Evolutionary conservation across 257 asterid genomes (phyloP).

Genomic region (Linderniella brevidens): DNA sequence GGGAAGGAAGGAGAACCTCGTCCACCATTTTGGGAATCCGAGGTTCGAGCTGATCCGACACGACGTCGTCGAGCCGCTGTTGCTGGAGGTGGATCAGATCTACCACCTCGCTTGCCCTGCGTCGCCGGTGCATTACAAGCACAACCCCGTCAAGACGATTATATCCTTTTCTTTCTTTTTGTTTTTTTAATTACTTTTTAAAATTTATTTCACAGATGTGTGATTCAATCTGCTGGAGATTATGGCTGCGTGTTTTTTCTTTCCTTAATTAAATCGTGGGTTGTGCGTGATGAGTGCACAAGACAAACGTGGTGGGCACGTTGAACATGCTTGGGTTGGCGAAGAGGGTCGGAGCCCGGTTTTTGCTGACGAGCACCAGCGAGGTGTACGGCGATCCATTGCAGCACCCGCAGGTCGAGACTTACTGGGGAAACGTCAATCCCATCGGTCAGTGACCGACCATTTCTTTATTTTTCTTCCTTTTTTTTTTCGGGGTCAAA

Average conservation of each 20-base stretch:
- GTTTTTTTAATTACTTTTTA: not conserved
- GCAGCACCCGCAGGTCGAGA: slow-evolving; percentile 77
- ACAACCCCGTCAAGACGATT: slow-evolving; percentile 85
- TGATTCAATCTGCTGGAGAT: too few relatives aligned
- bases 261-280: not conserved
- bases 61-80: slow-evolving; percentile 77
- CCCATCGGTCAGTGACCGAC: slow-evolving; percentile 52
- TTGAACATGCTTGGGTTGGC: slow-evolving; percentile 91
- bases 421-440: slow-evolving; percentile 89
- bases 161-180: slow-evolving; percentile 39
- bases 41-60: slow-evolving; percentile 72
- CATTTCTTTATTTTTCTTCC: not conserved
- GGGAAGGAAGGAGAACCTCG: slow-evolving; percentile 53
- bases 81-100: slow-evolving; percentile 79
- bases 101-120: slow-evolving; percentile 98
- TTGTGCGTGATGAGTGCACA: slow-evolving; percentile 19
- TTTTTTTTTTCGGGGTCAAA: too few relatives aligned
- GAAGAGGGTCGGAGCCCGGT: slow-evolving; percentile 72
- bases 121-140: slow-evolving; percentile 86
- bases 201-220: too few relatives aligned
- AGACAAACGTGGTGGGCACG: slow-evolving; percentile 97
- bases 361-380: slow-evolving; percentile 78
- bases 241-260: not conserved
- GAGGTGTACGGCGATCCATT: slow-evolving; percentile 89
- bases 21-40: slow-evolving; percentile 50